Percentiles rank a stretch among this genome's conserved stretches.
Conservation (phyloP, 2,329 filamentous ascomycete genomes). For the Beauveria varroae region DNA sequence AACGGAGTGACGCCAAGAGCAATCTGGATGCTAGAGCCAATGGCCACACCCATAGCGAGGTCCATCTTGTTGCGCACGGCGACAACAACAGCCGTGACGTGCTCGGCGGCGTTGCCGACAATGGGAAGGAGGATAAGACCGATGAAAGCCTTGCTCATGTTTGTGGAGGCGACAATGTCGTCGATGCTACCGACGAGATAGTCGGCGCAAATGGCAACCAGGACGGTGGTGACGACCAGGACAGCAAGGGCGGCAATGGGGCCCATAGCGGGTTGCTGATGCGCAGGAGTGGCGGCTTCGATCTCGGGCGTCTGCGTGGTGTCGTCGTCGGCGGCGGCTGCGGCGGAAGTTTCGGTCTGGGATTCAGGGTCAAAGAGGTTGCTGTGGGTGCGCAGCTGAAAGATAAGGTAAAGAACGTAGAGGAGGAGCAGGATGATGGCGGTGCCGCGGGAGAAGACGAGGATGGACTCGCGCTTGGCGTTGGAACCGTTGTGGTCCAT, state of each 20-base stretch:
- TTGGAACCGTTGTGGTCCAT: constrained; percentile 39
- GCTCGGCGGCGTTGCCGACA: constrained; percentile 73
- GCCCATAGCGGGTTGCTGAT: constrained; percentile 45
- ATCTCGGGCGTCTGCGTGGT: constrained; percentile 38
- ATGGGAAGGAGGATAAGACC: constrained; percentile 73
- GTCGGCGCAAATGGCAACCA: constrained; percentile 68
- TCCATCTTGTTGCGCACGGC: constrained; percentile 73
- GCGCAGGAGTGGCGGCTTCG: constrained; percentile 14
- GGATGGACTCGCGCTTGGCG: constrained; percentile 48
- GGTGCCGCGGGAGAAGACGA: constrained; percentile 67
- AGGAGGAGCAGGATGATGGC: constrained; percentile 67
- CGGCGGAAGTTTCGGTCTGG: constrained; percentile 4
- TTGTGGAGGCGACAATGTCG: constrained; percentile 57
- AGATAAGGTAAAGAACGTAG: constrained; percentile 69
- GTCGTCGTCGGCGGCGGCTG: constrained; percentile 38
- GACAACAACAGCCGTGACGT: constrained; percentile 74
- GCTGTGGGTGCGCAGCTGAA: constrained; percentile 70
- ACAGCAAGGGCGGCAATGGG: constrained; percentile 58
- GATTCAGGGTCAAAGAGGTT: constrained; percentile 58
- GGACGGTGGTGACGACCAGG: constrained; percentile 60
- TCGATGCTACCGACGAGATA: constrained; percentile 73
- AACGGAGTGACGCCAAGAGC: constrained; percentile 74
- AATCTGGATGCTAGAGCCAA: constrained; percentile 77
- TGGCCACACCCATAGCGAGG: constrained; percentile 68
- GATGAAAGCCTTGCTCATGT: constrained; percentile 75